Evolutionary conservation across 1,284 basidiomycete genomes (phyloP).

Genomic region (Apiotrichum gamsii): DNA sequence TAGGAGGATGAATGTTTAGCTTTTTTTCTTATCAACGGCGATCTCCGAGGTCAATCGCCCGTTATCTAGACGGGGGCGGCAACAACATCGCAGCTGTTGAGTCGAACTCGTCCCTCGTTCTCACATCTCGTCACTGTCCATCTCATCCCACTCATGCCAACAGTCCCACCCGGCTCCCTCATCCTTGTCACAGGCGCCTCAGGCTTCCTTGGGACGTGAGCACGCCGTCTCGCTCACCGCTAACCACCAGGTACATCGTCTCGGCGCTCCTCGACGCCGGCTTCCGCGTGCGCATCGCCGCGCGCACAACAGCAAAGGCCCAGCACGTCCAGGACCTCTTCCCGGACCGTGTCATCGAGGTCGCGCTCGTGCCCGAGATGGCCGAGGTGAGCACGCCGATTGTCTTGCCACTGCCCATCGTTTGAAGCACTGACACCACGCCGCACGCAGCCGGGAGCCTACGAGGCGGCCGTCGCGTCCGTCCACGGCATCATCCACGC

Average conservation of each 20-base stretch:
- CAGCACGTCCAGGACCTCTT: conserved; percentile 45
- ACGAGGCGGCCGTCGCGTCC: neutral
- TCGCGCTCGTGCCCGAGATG: neutral
- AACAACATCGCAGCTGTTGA: no score
- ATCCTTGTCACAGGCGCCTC: conserved; percentile 2
- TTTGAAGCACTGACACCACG: no score
- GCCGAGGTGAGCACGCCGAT: neutral
- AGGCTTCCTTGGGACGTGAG: conserved; percentile 1
- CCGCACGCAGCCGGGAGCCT: neutral
- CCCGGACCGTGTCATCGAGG: conserved; percentile 15
- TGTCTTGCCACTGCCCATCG: no score
- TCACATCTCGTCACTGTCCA: no score
- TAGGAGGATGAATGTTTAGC: no score
- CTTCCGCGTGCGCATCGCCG: neutral
- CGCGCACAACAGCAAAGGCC: neutral
- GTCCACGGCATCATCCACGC: neutral
- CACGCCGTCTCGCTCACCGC: neutral
- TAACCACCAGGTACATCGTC: neutral
- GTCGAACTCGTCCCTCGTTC: no score
- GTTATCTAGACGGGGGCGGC: no score
- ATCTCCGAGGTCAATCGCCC: no score
- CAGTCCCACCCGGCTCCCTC: neutral
- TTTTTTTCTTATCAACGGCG: no score
- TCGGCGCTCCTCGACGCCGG: neutral
- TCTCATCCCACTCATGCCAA: no score